These are phyloP conservation scores for Globisporangium sylvaticum DNA, from an alignment of 352 stramenopile genomes.

Conservation along the genomic window DNA sequence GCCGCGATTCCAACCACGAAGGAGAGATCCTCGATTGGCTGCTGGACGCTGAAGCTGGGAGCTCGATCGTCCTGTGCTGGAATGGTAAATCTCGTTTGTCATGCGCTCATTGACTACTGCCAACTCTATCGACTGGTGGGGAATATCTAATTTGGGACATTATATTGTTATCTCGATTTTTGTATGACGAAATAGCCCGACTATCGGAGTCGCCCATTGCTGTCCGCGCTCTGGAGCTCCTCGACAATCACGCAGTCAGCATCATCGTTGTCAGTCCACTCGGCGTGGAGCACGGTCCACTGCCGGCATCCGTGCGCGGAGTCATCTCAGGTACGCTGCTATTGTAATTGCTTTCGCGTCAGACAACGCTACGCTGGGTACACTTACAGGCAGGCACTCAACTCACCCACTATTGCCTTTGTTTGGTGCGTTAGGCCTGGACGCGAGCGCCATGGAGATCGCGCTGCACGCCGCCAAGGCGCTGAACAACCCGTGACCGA, in stretches of 20 bases:
- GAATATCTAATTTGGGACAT: background rate
- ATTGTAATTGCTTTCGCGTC: no score
- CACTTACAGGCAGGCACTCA: no score
- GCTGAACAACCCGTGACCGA: background rate
- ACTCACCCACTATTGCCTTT: no score
- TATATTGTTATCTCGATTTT: background rate
- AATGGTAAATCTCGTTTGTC: constrained; percentile 22
- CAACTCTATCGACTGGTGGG: background rate
- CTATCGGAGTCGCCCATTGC: constrained; percentile 32
- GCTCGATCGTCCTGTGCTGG: constrained; percentile 39
- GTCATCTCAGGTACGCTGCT: constrained; percentile 29
- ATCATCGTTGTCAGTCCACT: constrained; percentile 32
- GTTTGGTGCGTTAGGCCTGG: background rate
- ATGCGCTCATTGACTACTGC: background rate
- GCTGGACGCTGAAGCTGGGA: constrained; percentile 12
- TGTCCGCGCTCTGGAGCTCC: constrained; percentile 25
- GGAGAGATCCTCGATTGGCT: constrained; percentile 31
- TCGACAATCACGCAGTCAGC: constrained; percentile 16
- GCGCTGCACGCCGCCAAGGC: constrained; percentile 6
- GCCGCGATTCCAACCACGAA: constrained; percentile 28
- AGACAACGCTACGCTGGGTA: no score
- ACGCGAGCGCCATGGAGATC: background rate
- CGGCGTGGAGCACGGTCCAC: constrained; percentile 26
- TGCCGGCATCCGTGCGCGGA: constrained; percentile 29
- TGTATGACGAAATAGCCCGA: constrained; percentile 12